These are phyloP conservation scores for Choiromyces venosus DNA, from an alignment of 495 filamentous ascomycete species.

Conservation along the genomic window DNA sequence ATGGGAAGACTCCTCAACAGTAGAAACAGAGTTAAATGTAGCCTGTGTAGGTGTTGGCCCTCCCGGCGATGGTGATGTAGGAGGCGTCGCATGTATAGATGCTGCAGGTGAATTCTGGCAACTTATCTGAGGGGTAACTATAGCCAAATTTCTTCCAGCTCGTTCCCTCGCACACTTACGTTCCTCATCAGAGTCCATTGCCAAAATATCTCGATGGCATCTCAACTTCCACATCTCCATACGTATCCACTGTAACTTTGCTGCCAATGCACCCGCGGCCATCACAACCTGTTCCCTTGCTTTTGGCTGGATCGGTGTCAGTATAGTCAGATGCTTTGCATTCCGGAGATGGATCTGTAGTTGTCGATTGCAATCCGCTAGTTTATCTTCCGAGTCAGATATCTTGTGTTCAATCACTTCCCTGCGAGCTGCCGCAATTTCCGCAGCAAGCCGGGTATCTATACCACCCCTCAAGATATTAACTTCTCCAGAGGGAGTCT, in stretches of 20 bases:
- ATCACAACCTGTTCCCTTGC: slow-evolving; percentile 79
- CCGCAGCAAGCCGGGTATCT: slow-evolving; percentile 71
- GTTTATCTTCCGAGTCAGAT: slow-evolving; percentile 71
- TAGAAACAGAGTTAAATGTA: slow-evolving; percentile 31
- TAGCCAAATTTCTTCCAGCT: slow-evolving; percentile 43
- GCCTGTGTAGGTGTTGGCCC: slow-evolving; percentile 37
- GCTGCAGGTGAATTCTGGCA: slow-evolving; percentile 39
- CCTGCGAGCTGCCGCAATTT: slow-evolving; percentile 72
- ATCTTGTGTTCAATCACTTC: slow-evolving; percentile 80
- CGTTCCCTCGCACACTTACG: slow-evolving; percentile 43
- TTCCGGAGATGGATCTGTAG: slow-evolving; percentile 80
- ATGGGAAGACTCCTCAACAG: slow-evolving; percentile 36
- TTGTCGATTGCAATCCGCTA: slow-evolving; percentile 64
- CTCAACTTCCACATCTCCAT: slow-evolving; percentile 89
- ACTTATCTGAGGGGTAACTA: slow-evolving; percentile 38
- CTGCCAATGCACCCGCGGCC: slow-evolving; percentile 76
- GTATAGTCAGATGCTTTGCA: slow-evolving; percentile 82
- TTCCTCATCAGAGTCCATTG: slow-evolving; percentile 79
- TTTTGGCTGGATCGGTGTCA: slow-evolving; percentile 80
- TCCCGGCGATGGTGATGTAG: slow-evolving; percentile 21
- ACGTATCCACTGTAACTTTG: slow-evolving; percentile 85
- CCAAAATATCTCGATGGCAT: slow-evolving; percentile 84
- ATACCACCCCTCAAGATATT: slow-evolving; percentile 62
- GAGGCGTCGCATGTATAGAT: slow-evolving; percentile 36
- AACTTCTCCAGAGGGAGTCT: slow-evolving; percentile 65